These are phyloP conservation scores for Lentinus polychrous DNA, from an alignment of 1,284 basidiomycete species.

Conservation along the genomic window DNA sequence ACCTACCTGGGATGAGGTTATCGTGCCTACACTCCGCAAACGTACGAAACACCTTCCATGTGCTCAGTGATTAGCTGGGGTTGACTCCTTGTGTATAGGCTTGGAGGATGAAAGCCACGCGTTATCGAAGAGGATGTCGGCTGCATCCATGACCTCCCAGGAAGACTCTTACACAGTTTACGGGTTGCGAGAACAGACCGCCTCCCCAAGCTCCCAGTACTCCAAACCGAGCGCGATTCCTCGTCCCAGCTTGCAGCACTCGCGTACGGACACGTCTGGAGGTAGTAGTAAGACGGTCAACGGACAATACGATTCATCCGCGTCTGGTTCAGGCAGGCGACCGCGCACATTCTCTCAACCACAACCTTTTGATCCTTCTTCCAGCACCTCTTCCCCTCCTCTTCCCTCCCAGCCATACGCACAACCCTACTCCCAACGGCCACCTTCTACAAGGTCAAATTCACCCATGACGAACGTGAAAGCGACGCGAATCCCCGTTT, in stretches of 20 bases:
- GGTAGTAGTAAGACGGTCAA: conserved; percentile 6
- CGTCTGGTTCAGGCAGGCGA: conserved; percentile 24
- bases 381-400: conserved; percentile 20
- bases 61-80: conserved; percentile 7
- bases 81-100: conserved; percentile 33
- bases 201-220: conserved; percentile 18
- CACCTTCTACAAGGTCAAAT: conserved; percentile 26
- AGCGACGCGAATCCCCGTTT: conserved; percentile 44
- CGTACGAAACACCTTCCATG: conserved; percentile 33
- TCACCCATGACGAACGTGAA: conserved; percentile 31
- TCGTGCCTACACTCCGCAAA: conserved; percentile 65
- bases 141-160: conserved; percentile 51
- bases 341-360: conserved; percentile 60
- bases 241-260: conserved; percentile 36
- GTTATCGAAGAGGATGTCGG: conserved; percentile 65
- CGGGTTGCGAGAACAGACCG: conserved; percentile 13
- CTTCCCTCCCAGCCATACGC: conserved; percentile 14
- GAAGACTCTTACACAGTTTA: conserved; percentile 27
- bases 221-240: conserved; percentile 39
- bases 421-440: conserved; percentile 6
- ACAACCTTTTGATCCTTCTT: conserved; percentile 29
- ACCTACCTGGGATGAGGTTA: conserved; percentile 64
- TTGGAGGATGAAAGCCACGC: conserved; percentile 68
- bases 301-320: conserved; percentile 3
- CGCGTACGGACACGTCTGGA: conserved; percentile 19